Evolutionary conservation across 805 yeast species (phyloP).

Genomic region (Ogataea pignaliae): DNA sequence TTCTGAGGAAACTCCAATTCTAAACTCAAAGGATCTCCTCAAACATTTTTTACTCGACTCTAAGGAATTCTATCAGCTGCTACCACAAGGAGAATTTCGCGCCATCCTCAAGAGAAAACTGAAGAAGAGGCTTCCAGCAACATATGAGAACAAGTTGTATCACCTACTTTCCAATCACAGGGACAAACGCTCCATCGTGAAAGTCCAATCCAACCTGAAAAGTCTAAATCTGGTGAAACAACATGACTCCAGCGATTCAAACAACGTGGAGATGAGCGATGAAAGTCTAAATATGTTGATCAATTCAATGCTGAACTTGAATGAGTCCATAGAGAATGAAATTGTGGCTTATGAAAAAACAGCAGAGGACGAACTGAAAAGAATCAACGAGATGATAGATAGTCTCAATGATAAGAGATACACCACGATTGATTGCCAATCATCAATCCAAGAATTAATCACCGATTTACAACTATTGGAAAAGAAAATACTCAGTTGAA

Average conservation of each 20-base stretch:
- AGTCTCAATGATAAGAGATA: conserved; percentile 28
- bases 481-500: conserved; percentile 4
- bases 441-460: conserved; percentile 14
- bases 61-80: conserved; percentile 19
- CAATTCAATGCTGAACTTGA: conserved; percentile 23
- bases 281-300: conserved; percentile 15
- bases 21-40: conserved; percentile 20
- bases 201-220: conserved; percentile 12
- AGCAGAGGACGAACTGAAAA: conserved; percentile 12
- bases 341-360: conserved; percentile 14
- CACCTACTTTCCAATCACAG: conserved; percentile 13
- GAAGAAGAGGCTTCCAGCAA: conserved; percentile 3
- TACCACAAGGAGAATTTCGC: conserved; percentile 17
- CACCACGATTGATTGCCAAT: conserved; percentile 19
- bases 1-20: not conserved
- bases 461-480: conserved; percentile 19
- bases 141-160: conserved; percentile 11
- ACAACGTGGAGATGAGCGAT: conserved; percentile 10
- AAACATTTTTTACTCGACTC: conserved; percentile 17
- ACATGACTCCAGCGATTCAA: conserved; percentile 5
- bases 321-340: conserved; percentile 26
- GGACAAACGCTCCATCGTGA: conserved; percentile 1
- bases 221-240: conserved; percentile 8
- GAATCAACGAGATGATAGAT: conserved; percentile 24
- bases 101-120: conserved; percentile 11